phyloP scores from a whole-genome alignment of 2,329 filamentous ascomycete species.

The Leptoxyphium fumago region DNA sequence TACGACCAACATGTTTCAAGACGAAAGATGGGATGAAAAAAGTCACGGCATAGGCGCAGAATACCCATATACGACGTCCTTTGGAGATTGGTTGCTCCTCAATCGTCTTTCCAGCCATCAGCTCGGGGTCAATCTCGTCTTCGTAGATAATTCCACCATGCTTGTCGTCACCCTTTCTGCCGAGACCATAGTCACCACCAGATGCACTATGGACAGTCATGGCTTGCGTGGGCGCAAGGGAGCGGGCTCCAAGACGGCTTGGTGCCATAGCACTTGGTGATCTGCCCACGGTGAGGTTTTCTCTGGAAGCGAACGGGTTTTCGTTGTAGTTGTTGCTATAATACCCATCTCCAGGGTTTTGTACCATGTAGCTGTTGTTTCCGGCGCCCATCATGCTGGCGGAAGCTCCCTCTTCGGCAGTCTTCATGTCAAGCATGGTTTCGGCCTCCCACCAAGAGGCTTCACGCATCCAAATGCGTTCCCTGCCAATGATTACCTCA shows the following conservation, averaged over 20 bases:
- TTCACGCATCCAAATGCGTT: conserved; percentile 93
- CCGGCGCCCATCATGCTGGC: conserved; percentile 41
- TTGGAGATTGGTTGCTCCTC: conserved; percentile 51
- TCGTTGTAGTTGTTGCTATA: conserved; percentile 30
- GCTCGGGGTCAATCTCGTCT: conserved; percentile 59
- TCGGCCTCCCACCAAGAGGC: conserved; percentile 96
- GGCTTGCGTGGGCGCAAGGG: conserved; percentile 43
- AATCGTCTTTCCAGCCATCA: conserved; percentile 62
- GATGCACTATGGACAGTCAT: conserved; percentile 35
- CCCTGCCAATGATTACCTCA: conserved; percentile 78
- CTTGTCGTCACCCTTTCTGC: conserved; percentile 66
- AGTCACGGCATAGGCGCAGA: conserved; percentile 69
- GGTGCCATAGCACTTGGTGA: conserved; percentile 32
- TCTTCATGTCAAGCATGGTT: conserved; percentile 82
- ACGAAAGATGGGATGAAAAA: conserved; percentile 88
- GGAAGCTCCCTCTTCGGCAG: conserved; percentile 31
- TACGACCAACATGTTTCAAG: conserved; percentile 69
- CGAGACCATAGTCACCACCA: conserved; percentile 77
- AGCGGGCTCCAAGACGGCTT: conserved; percentile 24
- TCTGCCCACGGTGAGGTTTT: conserved; percentile 47
- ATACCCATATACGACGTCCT: conserved; percentile 64
- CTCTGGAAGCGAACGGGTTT: conserved; percentile 45
- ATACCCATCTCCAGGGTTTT: conserved; percentile 28
- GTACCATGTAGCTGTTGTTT: conserved; percentile 57
- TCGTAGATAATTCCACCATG: conserved; percentile 59